These are phyloP conservation scores for Coniochaeta sp. DNA, from an alignment of 2,329 filamentous ascomycete genomes.

Conservation along the genomic window DNA sequence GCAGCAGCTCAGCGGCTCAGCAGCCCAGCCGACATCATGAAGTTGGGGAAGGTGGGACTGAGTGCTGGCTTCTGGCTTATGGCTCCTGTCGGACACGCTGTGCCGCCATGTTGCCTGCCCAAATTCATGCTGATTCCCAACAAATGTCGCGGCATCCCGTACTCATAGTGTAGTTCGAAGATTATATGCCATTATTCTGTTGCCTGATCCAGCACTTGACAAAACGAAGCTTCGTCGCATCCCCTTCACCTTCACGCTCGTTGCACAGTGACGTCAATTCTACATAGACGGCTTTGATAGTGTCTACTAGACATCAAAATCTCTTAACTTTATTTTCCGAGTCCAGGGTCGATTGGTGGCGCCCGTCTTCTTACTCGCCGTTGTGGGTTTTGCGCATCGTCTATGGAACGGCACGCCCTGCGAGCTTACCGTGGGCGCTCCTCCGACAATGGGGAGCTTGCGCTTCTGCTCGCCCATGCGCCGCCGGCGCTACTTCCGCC, in stretches of 20 bases:
- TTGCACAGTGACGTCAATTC: background rate
- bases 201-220: background rate
- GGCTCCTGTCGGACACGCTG: too few relatives aligned
- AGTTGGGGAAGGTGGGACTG: background rate
- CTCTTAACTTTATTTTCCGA: background rate
- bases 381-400: background rate
- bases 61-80: background rate
- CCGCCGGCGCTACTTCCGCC: background rate
- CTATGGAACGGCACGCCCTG: background rate
- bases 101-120: background rate
- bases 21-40: background rate
- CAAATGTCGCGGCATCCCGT: background rate
- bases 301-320: background rate
- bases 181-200: background rate
- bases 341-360: background rate
- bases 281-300: background rate
- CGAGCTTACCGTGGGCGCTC: background rate
- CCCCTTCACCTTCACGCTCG: background rate
- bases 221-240: background rate
- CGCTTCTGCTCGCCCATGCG: background rate
- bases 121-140: background rate
- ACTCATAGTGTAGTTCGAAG: too few relatives aligned
- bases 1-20: too few relatives aligned
- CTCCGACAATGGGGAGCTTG: background rate
- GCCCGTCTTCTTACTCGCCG: background rate